Evolutionary conservation across 1,139 yeast genomes (phyloP).

Genomic region (Blastobotrys capitulatus): DNA sequence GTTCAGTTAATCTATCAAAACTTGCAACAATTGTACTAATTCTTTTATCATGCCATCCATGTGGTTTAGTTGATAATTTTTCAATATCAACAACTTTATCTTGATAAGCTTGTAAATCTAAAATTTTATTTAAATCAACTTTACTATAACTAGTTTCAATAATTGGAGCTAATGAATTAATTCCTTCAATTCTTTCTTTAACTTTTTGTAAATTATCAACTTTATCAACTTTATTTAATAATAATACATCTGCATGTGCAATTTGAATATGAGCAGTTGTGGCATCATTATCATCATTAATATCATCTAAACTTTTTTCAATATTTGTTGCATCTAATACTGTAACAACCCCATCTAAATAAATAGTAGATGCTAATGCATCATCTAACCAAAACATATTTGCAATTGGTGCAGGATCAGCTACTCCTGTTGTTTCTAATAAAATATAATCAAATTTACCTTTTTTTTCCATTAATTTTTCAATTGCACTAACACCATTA

Average conservation of each 20-base stretch:
- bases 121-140: conserved; percentile 49
- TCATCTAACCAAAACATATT: conserved; percentile 97
- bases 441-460: conserved; percentile 81
- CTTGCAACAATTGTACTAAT: conserved; percentile 58
- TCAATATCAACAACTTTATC: conserved; percentile 22
- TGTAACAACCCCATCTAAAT: conserved; percentile 90
- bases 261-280: conserved; percentile 88
- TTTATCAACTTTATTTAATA: conserved; percentile 72
- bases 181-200: conserved; percentile 42
- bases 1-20: conserved; percentile 42
- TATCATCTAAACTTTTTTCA: conserved; percentile 59
- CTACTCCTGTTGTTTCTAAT: conserved; percentile 94
- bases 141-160: conserved; percentile 68
- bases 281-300: conserved; percentile 54
- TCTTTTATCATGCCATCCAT: conserved; percentile 35
- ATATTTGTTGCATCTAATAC: conserved; percentile 80
- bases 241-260: conserved; percentile 78
- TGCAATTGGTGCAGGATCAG: conserved; percentile 95
- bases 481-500: conserved; percentile 91
- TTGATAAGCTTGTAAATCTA: conserved; percentile 81
- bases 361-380: conserved; percentile 74
- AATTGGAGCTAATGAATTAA: conserved; percentile 67
- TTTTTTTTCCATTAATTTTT: conserved; percentile 68
- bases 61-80: conserved; percentile 20
- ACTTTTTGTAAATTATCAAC: conserved; percentile 30